Evolutionary conservation across 192 early-diverging fungal species (phyloP), one percentile per base, ranked within the genome.

Genomic region (Linnemannia elongata): DNA sequence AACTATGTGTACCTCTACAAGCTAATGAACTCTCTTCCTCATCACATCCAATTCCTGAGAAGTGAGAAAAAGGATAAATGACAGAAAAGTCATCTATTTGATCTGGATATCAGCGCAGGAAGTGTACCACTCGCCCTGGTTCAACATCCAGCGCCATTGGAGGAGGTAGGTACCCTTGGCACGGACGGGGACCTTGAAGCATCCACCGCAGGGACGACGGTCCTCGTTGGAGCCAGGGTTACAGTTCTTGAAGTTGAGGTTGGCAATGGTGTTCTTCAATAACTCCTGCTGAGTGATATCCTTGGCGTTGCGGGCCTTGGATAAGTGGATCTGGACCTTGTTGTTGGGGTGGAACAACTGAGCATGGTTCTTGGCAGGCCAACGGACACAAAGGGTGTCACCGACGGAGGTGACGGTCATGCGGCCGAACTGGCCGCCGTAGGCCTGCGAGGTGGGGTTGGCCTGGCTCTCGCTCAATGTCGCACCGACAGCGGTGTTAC

Each of bases 351-450:
- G 52, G 30, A 39, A 24, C 74, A 41, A 41, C 35, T 54, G 55
- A 54, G 74, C 74, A 33, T 39, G 38, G 38, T 39, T 39, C 38
- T 39, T 39, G 38, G 38, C 38, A 6, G 38, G 38, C 38, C 38
- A 76, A 35, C 74, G 74, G 74, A 76, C 74, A 76, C 74, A 76
- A 22, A 76, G 74, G 54, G 52, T 57, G 20, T 57, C 74, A 22
- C 74, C 74, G 38, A 57, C 74, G 22, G n/a, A 35, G 74, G 52
- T 57, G 17, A 76, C 74, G 74, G 74, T 76, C 74, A 76, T 76
- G 24, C 52, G 47, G 60, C 74, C 74, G 36, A 38, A 76, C 74
- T 76, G 54, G 74, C 74, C 74, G 10, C 74, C 74, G 8, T 76
- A 76, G 49, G 74, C 74, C 33, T 17, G 1, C 3, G 55, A n/a